These are phyloP conservation scores for Diaporthe destruens DNA, from an alignment of 2,329 filamentous ascomycete species.

Conservation along the genomic window DNA sequence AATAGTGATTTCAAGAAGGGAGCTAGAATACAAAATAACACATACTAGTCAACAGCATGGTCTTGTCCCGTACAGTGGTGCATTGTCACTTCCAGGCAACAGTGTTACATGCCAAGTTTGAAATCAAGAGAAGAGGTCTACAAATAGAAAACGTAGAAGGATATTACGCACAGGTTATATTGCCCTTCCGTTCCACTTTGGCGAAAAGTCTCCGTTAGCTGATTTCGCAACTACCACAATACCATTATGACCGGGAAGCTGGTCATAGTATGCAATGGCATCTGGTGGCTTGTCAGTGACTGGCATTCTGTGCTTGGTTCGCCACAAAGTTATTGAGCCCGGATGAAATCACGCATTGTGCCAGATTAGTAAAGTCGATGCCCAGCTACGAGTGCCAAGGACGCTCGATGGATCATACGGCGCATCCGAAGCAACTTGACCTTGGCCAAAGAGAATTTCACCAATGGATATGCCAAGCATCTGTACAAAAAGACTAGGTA, in stretches of 20 bases:
- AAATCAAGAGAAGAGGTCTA: not conserved
- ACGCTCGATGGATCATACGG: not conserved
- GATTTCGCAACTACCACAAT: not conserved
- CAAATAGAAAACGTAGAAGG: not conserved
- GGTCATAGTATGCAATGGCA: not conserved
- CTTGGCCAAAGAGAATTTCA: not conserved
- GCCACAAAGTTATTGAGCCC: not conserved
- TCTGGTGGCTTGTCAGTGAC: not conserved
- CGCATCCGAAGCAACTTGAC: not conserved
- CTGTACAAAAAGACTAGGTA: too few relatives aligned
- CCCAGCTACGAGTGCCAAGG: not conserved
- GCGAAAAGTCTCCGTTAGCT: not conserved
- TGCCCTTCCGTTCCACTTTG: not conserved
- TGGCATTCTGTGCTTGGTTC: not conserved
- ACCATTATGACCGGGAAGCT: too few relatives aligned
- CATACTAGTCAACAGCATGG: too few relatives aligned
- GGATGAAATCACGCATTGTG: not conserved
- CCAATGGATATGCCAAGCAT: not conserved
- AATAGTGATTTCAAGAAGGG: not conserved
- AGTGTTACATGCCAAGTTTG: not conserved
- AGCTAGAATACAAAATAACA: not conserved
- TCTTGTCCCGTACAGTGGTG: too few relatives aligned
- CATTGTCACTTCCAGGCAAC: not conserved
- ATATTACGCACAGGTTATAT: too few relatives aligned
- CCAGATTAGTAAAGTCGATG: rapidly evolving